Percentiles rank a stretch among this genome's conserved stretches.
Evolutionary conservation across 495 filamentous ascomycete species (phyloP).

Genomic region (Aspergillus conjunctus): DNA sequence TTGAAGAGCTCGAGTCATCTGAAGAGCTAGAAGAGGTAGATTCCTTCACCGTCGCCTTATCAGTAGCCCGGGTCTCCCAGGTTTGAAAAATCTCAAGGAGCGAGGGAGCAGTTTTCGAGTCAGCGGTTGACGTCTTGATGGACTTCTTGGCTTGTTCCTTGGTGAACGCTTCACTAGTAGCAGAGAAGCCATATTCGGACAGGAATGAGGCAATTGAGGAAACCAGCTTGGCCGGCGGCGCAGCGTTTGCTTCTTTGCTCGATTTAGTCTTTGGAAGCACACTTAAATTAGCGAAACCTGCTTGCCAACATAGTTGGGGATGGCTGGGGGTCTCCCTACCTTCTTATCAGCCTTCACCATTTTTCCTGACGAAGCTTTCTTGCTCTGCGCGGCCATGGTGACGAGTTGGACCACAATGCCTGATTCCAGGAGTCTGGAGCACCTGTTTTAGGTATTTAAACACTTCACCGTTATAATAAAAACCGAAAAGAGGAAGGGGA

Average conservation of each 20-base stretch:
- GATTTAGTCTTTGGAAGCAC: constrained; percentile 19
- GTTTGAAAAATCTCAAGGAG: constrained; percentile 53
- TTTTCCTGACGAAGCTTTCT: constrained; percentile 30
- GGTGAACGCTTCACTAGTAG: constrained; percentile 58
- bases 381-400: constrained; percentile 39
- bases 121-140: constrained; percentile 15
- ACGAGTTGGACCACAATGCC: neutral
- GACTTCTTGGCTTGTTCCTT: constrained; percentile 51
- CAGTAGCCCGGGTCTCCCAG: constrained; percentile 36
- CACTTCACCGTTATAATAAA: neutral
- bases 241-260: constrained; percentile 25
- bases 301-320: neutral
- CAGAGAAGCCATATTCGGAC: constrained; percentile 62
- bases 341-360: constrained; percentile 41
- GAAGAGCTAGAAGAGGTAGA: constrained; percentile 24
- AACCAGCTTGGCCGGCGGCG: constrained; percentile 59
- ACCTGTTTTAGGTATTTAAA: neutral
- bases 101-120: constrained; percentile 45
- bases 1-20: constrained; percentile 3
- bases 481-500: constrained; percentile 25
- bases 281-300: constrained; percentile 2
- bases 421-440: neutral
- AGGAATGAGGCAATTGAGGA: constrained; percentile 69
- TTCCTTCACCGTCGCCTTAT: constrained; percentile 9
- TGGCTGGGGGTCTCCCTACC: constrained; percentile 24